phyloP scores from a whole-genome alignment of 345 rosid species.

The Gossypium herbaceum region DNA sequence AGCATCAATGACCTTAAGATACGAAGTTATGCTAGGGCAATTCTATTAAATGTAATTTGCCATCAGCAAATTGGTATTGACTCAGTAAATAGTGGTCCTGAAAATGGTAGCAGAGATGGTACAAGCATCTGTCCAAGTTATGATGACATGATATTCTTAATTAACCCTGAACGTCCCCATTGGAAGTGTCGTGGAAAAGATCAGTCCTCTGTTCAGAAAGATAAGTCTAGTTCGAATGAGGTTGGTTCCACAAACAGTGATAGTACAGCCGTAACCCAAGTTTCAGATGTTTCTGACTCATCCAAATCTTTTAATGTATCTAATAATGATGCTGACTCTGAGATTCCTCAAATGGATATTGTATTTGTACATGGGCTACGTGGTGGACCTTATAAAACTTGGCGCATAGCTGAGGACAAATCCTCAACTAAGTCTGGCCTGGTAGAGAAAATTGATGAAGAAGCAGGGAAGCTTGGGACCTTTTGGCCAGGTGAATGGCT shows the following conservation, averaged over 20 bases:
- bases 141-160: slow-evolving; percentile 66
- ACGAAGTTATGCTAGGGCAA: slow-evolving; percentile 90
- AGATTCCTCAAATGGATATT: slow-evolving; percentile 65
- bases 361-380: slow-evolving; percentile 93
- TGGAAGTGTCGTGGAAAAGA: slow-evolving; percentile 66
- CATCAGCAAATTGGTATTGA: slow-evolving; percentile 38
- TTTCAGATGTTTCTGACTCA: slow-evolving; percentile 25
- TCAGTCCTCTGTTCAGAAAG: slow-evolving; percentile 24
- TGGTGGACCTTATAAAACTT: slow-evolving; percentile 91
- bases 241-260: slow-evolving; percentile 27
- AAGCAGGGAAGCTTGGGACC: slow-evolving; percentile 94
- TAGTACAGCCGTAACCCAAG: slow-evolving; percentile 22
- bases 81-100: slow-evolving; percentile 29
- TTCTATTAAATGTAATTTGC: slow-evolving; percentile 66
- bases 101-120: slow-evolving; percentile 31
- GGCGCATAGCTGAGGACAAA: slow-evolving; percentile 92
- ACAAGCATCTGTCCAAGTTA: slow-evolving; percentile 55
- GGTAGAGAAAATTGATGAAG: slow-evolving; percentile 95
- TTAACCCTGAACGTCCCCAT: slow-evolving; percentile 78
- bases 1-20: slow-evolving; percentile 78
- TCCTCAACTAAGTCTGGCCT: slow-evolving; percentile 88
- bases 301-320: slow-evolving; percentile 34
- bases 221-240: slow-evolving; percentile 24
- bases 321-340: slow-evolving; percentile 28
- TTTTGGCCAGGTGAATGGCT: slow-evolving; percentile 99